Evolutionary conservation across 495 filamentous ascomycete genomes (phyloP), one percentile per base, ranked within the genome.

Genomic region (Arthonia radiata): DNA sequence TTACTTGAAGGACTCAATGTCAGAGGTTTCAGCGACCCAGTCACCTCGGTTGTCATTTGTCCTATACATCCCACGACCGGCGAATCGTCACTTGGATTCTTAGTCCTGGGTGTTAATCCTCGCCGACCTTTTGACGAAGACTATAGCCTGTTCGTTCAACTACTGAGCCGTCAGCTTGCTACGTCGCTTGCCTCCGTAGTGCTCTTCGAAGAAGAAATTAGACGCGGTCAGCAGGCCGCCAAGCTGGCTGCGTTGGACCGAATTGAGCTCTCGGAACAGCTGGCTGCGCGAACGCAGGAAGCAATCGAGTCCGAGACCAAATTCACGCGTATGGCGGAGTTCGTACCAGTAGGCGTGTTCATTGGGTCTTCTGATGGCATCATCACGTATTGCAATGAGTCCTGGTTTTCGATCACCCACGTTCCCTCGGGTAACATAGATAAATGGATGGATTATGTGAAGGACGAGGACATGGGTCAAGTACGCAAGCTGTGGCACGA

Each of bases 291-390:
- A 25, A 74, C 71, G 1, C 61, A 69, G 39, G 64, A 74, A 43
- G 70, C 67, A 2, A 53, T 61, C 13, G 67, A 75, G 38, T 68
- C 57, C 33, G 71, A 77, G 40, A 63, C 64, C n/a, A 64, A 61
- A 28, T 77, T 77, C 39, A 72, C 68, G 3, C 50, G 67, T 15
- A 74, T 77, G 68, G 67, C 70, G 5, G 71, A 74, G 41, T 71
- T 72, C 33, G 62, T 67, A 3, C 71, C 69, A 5, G 68, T 71
- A 0, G 71, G 71, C 5, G 59, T 77, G 48, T 74, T 77, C 39
- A 75, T 75, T 37, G 68, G 69, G 23, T 54, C 72, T 37, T 52
- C 58, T 1, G 31, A 44, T 16, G 71, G 71, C 0, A 46, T 53
- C 17, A 64, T 75, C 30, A 67, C 54, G n/a, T 75, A 69, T 39